Base-by-base conservation (phyloP, 73 alveolate species). In the Paramecium caudatum region DNA sequence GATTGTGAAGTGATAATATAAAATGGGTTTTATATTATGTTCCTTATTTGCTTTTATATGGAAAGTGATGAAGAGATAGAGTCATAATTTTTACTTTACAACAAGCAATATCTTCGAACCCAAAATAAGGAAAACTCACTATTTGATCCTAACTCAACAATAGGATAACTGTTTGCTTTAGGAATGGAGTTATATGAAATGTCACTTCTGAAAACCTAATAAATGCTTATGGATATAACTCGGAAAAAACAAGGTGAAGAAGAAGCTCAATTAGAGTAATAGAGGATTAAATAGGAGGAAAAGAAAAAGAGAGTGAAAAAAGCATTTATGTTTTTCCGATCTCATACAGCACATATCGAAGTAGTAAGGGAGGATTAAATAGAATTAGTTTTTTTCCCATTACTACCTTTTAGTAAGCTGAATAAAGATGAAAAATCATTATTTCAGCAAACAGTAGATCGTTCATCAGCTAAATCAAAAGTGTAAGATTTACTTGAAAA, bases 401-500 rank as follows among this genome's bases (percentile, higher is more conserved):
- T 90, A 2, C 45, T 65, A 21, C 94, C 94, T 23, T 82, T 37
- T 23, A 37, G 68, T 83, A 41, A 47, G 30, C 15, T 61, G 48
- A 92, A 92, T 95, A 25, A 91, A 5, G 94, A 90, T 16, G 78
- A 47, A 16, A 90, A 90, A 33, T 37, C 33, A 9, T 30, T 36
- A 6, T 90, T 90, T 81, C 36, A 90, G 45, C 34, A 65, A 13
- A 63, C 85, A n/a, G 94, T 81, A 10, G 94, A 90, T 82, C 55
- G 94, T 10, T 47, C 88, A 6, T 90, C 94, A 15, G 93, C 74
- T 3, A 82, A 90, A 49, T 37, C 94, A 10, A 90, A 90, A 33
- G 84, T 90, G 9, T 27, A 80, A 50, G 98, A 95, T 46, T 91
- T 98, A 10, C 80, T 97, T 49, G 93, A 91, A 61, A 95, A 92